Evolutionary conservation across 805 yeast species (phyloP), one percentile per base, ranked within the genome.

Genomic region (Myxozyma sirexii): DNA sequence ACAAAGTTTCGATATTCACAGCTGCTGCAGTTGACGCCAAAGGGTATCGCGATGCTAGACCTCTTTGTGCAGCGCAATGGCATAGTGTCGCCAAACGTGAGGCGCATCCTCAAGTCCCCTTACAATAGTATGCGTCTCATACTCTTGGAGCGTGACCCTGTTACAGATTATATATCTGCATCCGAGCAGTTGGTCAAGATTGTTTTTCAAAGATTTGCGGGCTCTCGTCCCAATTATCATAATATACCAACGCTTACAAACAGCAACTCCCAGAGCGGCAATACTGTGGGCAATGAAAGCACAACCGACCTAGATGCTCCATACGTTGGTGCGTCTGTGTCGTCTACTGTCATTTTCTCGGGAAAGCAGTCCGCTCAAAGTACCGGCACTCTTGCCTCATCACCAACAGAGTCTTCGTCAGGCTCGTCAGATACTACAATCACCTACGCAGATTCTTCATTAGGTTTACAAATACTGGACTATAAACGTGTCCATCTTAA

Each of bases 21-120:
- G 56, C 62, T 62, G 27, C 53, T 56, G 24, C 97, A 93, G 70
- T 96, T 97, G 3, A 90, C 97, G 0, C 91, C 97, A 0, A 93
- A 93, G 69, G 98, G 97, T 1, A 84, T 90, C 6, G 85, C 90
- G 0, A 69, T 90, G 0, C 72, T 92, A 1, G 83, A 82, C 51
- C 75, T 78, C 17, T 90, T 85, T 70, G 84, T 87, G 62, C 75
- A 77, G 52, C 80, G 76, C 43, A 72, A 79, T 48, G 96, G 91
- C 0, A 71, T 84, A 49, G 77, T 74, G 46, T 72, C 72, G 15
- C 60, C 67, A 0, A 57, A 65, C 0, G 67, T 75, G 26, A 85
- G 85, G 0, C 68, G 70, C 0, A 77, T 87, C n/a, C 67, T 90
- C 23, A 68, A 69, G 3, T 82, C 91, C 0, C 73, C 71, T 31